Evolutionary conservation across 1,284 basidiomycete genomes (phyloP).

Genomic region (Ceratobasidium sp.): DNA sequence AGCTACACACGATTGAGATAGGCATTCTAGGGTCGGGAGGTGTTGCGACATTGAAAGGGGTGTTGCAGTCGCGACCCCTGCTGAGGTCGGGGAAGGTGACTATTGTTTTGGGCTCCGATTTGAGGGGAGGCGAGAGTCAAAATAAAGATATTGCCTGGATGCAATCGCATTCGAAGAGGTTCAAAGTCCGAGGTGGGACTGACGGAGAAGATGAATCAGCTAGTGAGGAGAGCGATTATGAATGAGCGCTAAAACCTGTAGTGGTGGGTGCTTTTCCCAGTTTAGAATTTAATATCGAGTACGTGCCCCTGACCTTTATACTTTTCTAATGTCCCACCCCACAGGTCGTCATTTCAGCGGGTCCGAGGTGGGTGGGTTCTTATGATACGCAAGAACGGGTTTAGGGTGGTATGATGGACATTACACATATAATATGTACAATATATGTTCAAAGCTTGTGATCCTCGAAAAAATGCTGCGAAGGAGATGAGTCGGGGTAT

Average conservation of each 20-base stretch:
- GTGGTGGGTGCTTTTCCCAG: no score
- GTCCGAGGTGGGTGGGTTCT: neutral
- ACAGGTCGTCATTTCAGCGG: no score
- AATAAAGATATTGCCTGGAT: slow-evolving; percentile 11
- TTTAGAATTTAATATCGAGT: no score
- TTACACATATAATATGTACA: neutral
- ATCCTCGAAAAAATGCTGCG: slow-evolving; percentile 84
- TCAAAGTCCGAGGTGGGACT: neutral
- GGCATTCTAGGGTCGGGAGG: slow-evolving; percentile 4
- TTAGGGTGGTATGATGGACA: neutral
- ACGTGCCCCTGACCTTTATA: no score
- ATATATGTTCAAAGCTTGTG: slow-evolving; percentile 65
- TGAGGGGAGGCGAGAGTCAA: neutral
- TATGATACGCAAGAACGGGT: neutral
- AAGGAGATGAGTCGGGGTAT: neutral
- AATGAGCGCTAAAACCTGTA: no score
- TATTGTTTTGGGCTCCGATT: neutral
- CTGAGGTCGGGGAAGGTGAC: slow-evolving; percentile 7
- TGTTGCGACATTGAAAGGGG: neutral
- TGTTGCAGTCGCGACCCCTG: neutral
- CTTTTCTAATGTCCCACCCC: no score
- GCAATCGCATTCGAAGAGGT: neutral
- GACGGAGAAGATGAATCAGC: neutral
- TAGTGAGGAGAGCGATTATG: slow-evolving; percentile 2
- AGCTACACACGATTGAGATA: neutral